These are phyloP conservation scores for Xylariaceae sp. DNA, from an alignment of 2,329 filamentous ascomycete genomes.

Conservation along the genomic window DNA sequence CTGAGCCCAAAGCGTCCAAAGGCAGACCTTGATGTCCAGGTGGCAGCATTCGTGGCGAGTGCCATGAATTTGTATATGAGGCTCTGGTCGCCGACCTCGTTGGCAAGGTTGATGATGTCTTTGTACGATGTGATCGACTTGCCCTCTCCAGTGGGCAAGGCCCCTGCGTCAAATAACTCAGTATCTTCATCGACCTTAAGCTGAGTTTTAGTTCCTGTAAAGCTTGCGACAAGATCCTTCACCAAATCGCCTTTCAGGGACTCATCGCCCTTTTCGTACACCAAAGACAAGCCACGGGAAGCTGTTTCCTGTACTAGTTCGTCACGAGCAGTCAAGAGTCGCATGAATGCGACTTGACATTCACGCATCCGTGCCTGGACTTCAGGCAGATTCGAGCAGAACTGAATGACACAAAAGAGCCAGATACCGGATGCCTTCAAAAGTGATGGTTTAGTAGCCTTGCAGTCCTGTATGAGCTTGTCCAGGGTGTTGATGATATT, in stretches of 20 bases:
- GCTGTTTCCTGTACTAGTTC: slow-evolving; percentile 95
- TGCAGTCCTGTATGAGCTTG: slow-evolving; percentile 72
- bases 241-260: slow-evolving; percentile 78
- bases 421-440: slow-evolving; percentile 93
- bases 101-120: slow-evolving; percentile 92
- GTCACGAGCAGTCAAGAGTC: slow-evolving; percentile 80
- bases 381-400: slow-evolving; percentile 73
- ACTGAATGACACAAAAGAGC: slow-evolving; percentile 87
- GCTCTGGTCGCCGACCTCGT: slow-evolving; percentile 91
- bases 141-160: slow-evolving; percentile 83
- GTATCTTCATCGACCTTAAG: slow-evolving; percentile 88
- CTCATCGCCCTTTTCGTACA: slow-evolving; percentile 88
- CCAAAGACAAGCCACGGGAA: slow-evolving; percentile 81
- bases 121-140: slow-evolving; percentile 93
- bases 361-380: slow-evolving; percentile 71
- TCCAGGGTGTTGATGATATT: slow-evolving; percentile 55
- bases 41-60: slow-evolving; percentile 88
- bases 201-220: slow-evolving; percentile 70
- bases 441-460: slow-evolving; percentile 80
- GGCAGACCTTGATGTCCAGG: slow-evolving; percentile 94
- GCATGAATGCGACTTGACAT: slow-evolving; percentile 83
- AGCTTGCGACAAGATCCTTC: slow-evolving; percentile 81
- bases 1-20: slow-evolving; percentile 93
- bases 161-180: slow-evolving; percentile 87
- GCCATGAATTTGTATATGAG: slow-evolving; percentile 99